Evolutionary conservation across 2,329 filamentous ascomycete species (phyloP).

Genomic region (Trichoderma sp.): DNA sequence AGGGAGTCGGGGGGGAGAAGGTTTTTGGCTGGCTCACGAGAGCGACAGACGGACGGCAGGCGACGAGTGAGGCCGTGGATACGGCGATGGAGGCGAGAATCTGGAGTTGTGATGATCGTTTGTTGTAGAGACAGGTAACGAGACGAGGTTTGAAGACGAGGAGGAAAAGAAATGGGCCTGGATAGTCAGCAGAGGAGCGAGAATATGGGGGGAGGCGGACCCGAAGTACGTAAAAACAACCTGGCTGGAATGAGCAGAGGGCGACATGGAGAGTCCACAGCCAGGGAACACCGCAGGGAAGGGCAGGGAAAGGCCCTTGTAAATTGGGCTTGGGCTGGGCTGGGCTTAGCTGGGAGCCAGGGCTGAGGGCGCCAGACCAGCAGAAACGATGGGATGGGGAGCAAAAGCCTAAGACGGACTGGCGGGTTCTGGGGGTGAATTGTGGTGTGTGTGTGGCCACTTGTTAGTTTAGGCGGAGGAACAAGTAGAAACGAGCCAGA

Average conservation of each 20-base stretch:
- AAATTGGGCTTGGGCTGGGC: constrained; percentile 9
- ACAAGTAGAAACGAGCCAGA: not conserved
- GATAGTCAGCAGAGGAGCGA: constrained; percentile 6
- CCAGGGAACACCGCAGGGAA: not conserved
- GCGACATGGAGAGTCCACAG: not conserved
- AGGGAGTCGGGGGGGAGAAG: constrained; percentile 3
- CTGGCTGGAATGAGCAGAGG: constrained; percentile 4
- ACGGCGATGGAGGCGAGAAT: not conserved
- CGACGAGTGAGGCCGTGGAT: not conserved
- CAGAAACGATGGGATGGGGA: not conserved
- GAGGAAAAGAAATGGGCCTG: constrained; percentile 11
- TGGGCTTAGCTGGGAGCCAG: not conserved
- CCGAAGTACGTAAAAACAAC: constrained; percentile 19
- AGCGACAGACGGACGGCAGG: not conserved
- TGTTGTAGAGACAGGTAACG: not conserved
- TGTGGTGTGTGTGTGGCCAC: not conserved
- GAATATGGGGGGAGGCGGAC: not conserved
- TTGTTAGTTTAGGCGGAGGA: not conserved
- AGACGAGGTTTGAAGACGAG: not conserved
- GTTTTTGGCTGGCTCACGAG: not conserved
- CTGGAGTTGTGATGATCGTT: not conserved
- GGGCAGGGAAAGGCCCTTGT: constrained; percentile 6
- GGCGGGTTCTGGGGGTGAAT: not conserved
- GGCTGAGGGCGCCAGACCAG: constrained; percentile 5
- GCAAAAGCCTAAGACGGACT: not conserved